A percentile compares a stretch with the other conserved stretches of the same genome.
Conservation (phyloP, 1,284 basidiomycete genomes). For the Irpex sp. region DNA sequence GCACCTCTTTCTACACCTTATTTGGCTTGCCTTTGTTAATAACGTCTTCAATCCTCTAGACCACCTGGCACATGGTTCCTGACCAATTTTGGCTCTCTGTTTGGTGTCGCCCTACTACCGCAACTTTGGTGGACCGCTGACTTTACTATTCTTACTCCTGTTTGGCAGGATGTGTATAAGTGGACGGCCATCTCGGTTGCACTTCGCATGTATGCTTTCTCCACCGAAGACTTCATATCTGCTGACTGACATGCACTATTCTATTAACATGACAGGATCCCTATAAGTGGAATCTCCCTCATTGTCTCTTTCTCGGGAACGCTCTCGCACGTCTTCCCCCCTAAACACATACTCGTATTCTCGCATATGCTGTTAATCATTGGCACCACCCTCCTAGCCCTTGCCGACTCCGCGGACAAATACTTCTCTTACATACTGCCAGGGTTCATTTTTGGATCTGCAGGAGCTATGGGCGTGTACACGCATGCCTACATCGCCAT, state of each 20-base stretch:
- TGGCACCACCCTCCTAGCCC: constrained; percentile 40
- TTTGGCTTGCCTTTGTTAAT: background rate
- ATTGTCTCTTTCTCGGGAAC: constrained; percentile 35
- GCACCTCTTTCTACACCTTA: constrained; percentile 6
- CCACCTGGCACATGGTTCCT: constrained; percentile 40
- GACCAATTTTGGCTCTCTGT: constrained; percentile 38
- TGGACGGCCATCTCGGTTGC: constrained; percentile 37
- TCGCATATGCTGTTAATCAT: constrained; percentile 35
- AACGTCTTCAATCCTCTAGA: constrained; percentile 12
- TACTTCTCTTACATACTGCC: constrained; percentile 49
- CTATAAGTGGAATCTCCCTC: constrained; percentile 36
- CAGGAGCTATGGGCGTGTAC: constrained; percentile 32
- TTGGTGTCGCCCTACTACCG: constrained; percentile 36
- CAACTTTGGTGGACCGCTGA: constrained; percentile 41
- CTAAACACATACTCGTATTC: constrained; percentile 42
- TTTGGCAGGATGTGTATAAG: constrained; percentile 37
- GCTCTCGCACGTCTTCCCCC: constrained; percentile 33
- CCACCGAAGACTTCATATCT: background rate
- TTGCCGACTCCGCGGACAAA: constrained; percentile 34
- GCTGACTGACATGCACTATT: background rate
- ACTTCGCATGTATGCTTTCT: constrained; percentile 32
- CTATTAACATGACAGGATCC: constrained; percentile 29
- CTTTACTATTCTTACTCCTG: constrained; percentile 32
- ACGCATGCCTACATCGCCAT: constrained; percentile 43
- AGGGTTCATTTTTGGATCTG: constrained; percentile 44